phyloP scores from a whole-genome alignment of 1,284 basidiomycete species.

The Omphalotus olearius region DNA sequence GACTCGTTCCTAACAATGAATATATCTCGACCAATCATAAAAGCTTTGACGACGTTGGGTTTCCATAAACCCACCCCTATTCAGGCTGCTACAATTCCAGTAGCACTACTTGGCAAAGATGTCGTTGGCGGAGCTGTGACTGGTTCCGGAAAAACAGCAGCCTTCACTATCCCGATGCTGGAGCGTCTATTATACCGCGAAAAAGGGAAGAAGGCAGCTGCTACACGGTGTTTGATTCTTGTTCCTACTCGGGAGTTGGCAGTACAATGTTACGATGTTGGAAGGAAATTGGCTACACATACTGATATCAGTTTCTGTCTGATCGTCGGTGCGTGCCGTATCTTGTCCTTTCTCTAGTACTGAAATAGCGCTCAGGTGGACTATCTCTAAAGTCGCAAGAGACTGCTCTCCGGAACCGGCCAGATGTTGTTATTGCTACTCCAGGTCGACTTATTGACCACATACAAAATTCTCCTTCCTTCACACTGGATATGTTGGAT shows the following conservation, averaged over 20 bases:
- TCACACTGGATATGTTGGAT: conserved; percentile 91
- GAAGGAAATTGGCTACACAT: conserved; percentile 78
- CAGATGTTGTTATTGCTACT: conserved; percentile 92
- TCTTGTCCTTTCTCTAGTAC: neutral
- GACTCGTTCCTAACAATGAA: conserved; percentile 83
- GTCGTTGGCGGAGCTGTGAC: conserved; percentile 94
- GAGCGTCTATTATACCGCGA: conserved; percentile 90
- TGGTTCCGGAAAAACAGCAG: conserved; percentile 95
- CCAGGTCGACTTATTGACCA: conserved; percentile 97
- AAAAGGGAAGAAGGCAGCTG: conserved; percentile 78
- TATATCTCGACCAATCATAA: conserved; percentile 85
- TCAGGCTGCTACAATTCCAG: conserved; percentile 88
- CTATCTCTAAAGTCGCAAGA: conserved; percentile 92
- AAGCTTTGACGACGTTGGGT: conserved; percentile 78
- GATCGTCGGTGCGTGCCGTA: conserved; percentile 66
- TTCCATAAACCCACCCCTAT: conserved; percentile 93
- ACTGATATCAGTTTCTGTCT: conserved; percentile 89
- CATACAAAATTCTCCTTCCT: conserved; percentile 91
- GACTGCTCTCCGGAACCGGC: conserved; percentile 75
- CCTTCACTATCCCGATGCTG: conserved; percentile 92
- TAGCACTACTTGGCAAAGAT: conserved; percentile 91
- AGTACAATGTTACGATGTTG: conserved; percentile 92
- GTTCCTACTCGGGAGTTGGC: conserved; percentile 94
- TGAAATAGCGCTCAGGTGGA: conserved; percentile 54
- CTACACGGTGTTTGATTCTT: conserved; percentile 91